Conservation (phyloP, 768 basidiomycete species). For the Boletus insuetus region DNA sequence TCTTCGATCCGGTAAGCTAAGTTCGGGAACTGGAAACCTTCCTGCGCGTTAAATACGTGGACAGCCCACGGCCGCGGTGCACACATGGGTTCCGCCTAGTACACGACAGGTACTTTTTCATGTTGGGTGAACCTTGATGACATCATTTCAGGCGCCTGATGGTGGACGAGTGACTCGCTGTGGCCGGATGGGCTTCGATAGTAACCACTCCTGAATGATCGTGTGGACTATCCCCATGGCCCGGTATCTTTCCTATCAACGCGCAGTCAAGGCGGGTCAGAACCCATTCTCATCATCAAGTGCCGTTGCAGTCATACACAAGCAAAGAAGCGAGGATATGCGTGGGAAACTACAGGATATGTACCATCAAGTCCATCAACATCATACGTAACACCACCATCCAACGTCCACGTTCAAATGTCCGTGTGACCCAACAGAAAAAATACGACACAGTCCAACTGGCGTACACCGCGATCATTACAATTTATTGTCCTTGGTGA, state of each 20-base stretch:
- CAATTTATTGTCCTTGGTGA: neutral
- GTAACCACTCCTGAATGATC: neutral
- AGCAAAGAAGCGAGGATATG: neutral
- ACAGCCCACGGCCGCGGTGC: no score
- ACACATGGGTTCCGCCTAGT: no score
- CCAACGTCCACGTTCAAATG: neutral
- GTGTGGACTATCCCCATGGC: neutral
- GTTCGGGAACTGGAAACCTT: no score
- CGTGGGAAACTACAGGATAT: neutral
- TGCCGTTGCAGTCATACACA: neutral
- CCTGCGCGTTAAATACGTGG: no score
- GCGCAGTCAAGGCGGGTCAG: neutral
- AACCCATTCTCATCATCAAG: neutral
- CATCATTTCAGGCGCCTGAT: conserved; percentile 1
- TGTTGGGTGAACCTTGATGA: neutral
- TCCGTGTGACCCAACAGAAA: conserved; percentile 1
- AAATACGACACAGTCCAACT: conserved; percentile 1
- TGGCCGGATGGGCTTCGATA: no score
- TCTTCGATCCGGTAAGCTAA: no score
- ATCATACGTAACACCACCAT: conserved; percentile 8
- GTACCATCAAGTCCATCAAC: conserved; percentile 6
- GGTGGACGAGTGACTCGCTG: neutral
- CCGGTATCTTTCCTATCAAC: neutral
- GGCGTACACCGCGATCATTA: neutral
- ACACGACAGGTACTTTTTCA: no score